Base-by-base conservation (phyloP, 441 rosid species). In the Aleurites moluccanus region DNA sequence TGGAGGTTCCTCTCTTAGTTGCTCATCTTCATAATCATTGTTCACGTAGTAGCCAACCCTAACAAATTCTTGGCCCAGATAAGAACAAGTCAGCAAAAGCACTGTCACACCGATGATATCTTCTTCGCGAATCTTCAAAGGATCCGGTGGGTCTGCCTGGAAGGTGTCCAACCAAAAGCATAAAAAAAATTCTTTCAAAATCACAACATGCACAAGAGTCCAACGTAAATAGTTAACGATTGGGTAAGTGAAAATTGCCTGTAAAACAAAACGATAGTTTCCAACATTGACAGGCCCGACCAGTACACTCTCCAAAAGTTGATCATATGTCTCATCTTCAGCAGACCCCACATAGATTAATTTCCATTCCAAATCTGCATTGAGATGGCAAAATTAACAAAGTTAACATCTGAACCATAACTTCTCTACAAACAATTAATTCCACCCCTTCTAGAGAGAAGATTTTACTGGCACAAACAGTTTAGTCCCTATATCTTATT, bases 221-320 rank as follows among this genome's bases (percentile, higher is more conserved):
- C 13, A 0, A 49, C 3, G 0, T 3, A 1, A 15, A 38, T 18
- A 62, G 53, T 49, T 21, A 23, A 30, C 8, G 2, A 13, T 23
- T 50, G 66, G 38, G 35, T 67, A 14, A 30, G 38, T 25, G 28
- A 71, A 64, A 63, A 44, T 78, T 83, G 75, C 84, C 83, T 87
- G 91, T 18, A 88, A 69, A n/a, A 86, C 82, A 67, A 87, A 86
- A 53, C 85, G 86, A 73, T 84, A 86, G 78, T 91, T 91, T 65
- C 96, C 96, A 77, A 87, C 86, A 67, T 90, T 89, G 70, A 90
- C 90, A 56, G 96, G 96, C 67, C 96, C 96, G 61, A 90, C 96
- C 64, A 89, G 90, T 50, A 90, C 90, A 69, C 96, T 89, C 75
- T 91, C 92, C 68, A 91, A 71, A n/a, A 82, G 81, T 75, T 91